phyloP scores from a whole-genome alignment of 2,329 filamentous ascomycete genomes.

The Phialophora tarda region DNA sequence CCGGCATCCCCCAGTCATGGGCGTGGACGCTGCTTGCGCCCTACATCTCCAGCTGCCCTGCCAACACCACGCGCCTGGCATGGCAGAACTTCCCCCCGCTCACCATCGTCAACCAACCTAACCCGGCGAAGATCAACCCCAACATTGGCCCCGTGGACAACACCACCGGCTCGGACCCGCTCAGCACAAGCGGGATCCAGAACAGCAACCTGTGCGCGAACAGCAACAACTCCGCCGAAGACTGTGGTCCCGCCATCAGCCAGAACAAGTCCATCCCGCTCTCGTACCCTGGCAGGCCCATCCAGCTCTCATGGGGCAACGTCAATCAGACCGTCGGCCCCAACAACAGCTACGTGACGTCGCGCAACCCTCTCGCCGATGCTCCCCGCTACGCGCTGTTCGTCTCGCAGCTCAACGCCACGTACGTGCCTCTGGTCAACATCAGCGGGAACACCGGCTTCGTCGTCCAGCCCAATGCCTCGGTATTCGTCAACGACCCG shows the following conservation, averaged over 20 bases:
- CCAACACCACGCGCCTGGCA: slow-evolving; percentile 72
- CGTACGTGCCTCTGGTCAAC: slow-evolving; percentile 67
- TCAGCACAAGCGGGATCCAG: slow-evolving; percentile 48
- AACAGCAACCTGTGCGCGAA: slow-evolving; percentile 63
- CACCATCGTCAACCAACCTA: slow-evolving; percentile 75
- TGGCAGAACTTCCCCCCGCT: slow-evolving; percentile 86
- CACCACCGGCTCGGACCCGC: slow-evolving; percentile 43
- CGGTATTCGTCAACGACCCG: slow-evolving; percentile 70
- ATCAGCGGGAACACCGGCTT: slow-evolving; percentile 63
- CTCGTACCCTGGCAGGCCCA: slow-evolving; percentile 73
- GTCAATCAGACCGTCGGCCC: slow-evolving; percentile 73
- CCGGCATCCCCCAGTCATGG: slow-evolving; percentile 82
- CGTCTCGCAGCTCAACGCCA: slow-evolving; percentile 78
- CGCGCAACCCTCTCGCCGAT: slow-evolving; percentile 56
- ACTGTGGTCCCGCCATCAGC: slow-evolving; percentile 68
- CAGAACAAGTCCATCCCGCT: slow-evolving; percentile 74
- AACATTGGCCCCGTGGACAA: slow-evolving; percentile 32
- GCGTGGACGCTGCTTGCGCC: slow-evolving; percentile 69
- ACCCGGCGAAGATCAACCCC: slow-evolving; percentile 61
- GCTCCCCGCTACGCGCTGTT: slow-evolving; percentile 72
- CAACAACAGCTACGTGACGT: slow-evolving; percentile 82
- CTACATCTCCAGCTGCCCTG: slow-evolving; percentile 61
- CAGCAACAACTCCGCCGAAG: slow-evolving; percentile 58
- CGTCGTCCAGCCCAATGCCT: slow-evolving; percentile 74
- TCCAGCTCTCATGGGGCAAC: slow-evolving; percentile 74